Evolutionary conservation across 2,329 filamentous ascomycete genomes (phyloP), one percentile per base, ranked within the genome.

Genomic region (Penicillium freii): DNA sequence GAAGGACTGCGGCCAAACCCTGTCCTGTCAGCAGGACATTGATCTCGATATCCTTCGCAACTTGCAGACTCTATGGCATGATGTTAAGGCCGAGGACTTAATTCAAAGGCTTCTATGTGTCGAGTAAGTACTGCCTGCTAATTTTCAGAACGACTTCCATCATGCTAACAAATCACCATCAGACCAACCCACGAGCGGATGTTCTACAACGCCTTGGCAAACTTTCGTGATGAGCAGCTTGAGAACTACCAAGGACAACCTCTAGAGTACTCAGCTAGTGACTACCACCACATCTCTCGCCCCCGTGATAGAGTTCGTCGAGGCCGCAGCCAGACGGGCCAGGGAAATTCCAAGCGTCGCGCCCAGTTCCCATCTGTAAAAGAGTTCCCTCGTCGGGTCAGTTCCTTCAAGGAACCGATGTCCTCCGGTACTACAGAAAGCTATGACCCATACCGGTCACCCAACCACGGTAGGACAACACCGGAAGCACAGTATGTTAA

Each of bases 21-120:
- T 85, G 2, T 80, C 84, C 6, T 81, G 80, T 43, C 79, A 80
- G 34, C 81, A 85, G 10, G 88, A 92, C 19, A 86, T 97, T 52
- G 91, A 97, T 66, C 78, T 84, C 46, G 90, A 96, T 63, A 84
- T 97, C 29, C 76, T 97, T 48, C 85, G 92, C 42, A 93, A 96
- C 72, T 81, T 99, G 62, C 88, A 89, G 58, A 93, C 92, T 2
- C 82, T 97, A 67, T 97, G 92, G 92, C 92, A 97, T 77, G 89
- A 87, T 66, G 88, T 91, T 62, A 85, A 84, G 34, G 89, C 93
- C 64, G 84, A 88, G 29, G 82, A 87, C 19, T 76, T 97, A 23
- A 81, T 88, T 25, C 79, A 85, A 54, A 88, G 86, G 67, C 80
- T 97, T n/a, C 75, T 82, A 13, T 84, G 78, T 61, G 76, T 84